Conservation (phyloP, 139 green algal species). For the Marvania coccoides region DNA sequence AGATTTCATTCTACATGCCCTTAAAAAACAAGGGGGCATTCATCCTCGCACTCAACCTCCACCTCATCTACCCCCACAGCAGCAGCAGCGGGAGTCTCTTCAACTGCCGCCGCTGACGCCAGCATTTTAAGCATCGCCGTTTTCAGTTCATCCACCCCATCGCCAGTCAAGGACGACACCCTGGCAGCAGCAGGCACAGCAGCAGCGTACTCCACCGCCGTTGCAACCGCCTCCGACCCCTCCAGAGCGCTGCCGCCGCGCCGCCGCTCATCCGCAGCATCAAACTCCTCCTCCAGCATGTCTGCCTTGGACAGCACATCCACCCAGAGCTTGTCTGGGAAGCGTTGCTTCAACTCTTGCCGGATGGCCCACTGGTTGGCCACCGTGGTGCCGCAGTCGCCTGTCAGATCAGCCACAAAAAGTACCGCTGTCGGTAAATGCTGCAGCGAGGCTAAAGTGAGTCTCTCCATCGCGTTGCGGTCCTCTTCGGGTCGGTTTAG, state of each 20-base stretch:
- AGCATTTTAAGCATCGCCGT: slow-evolving; percentile 44
- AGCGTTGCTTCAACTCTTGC: slow-evolving; percentile 52
- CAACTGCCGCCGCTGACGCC: no score
- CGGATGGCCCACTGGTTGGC: slow-evolving; percentile 67
- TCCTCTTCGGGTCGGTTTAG: slow-evolving; percentile 67
- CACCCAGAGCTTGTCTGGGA: slow-evolving; percentile 76
- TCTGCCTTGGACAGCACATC: slow-evolving; percentile 92
- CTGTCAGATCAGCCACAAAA: slow-evolving; percentile 89
- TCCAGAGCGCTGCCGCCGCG: neutral
- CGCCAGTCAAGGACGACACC: slow-evolving; percentile 60
- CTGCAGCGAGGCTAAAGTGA: slow-evolving; percentile 85
- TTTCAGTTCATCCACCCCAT: slow-evolving; percentile 58
- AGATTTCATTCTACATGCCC: no score
- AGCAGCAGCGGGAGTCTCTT: no score
- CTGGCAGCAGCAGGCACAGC: slow-evolving; percentile 41
- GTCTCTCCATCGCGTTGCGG: slow-evolving; percentile 91
- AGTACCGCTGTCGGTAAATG: slow-evolving; percentile 79
- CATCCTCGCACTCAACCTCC: no score
- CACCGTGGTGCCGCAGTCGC: slow-evolving; percentile 78
- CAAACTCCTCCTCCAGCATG: slow-evolving; percentile 56
- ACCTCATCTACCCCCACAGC: no score
- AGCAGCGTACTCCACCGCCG: slow-evolving; percentile 28
- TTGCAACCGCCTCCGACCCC: neutral
- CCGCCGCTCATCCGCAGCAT: slow-evolving; percentile 1
- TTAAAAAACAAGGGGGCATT: no score